These are phyloP conservation scores for Neonectria hederae DNA, from an alignment of 2,329 filamentous ascomycete species.

Conservation along the genomic window DNA sequence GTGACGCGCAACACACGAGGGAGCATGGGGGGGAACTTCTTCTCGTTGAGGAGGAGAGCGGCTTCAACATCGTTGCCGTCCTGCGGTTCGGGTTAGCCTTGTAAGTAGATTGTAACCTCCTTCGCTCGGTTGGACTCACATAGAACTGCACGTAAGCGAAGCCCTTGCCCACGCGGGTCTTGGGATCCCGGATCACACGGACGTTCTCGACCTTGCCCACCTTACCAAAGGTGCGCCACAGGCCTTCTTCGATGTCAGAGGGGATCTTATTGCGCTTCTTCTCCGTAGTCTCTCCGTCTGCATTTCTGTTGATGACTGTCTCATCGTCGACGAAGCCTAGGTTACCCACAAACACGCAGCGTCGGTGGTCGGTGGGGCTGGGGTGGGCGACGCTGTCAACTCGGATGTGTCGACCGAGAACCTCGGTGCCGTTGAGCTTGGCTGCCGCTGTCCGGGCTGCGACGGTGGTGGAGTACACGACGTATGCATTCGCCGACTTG, in stretches of 20 bases:
- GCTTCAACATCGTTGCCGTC: constrained; percentile 89
- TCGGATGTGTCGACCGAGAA: constrained; percentile 88
- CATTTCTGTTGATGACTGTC: constrained; percentile 71
- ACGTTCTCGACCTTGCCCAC: constrained; percentile 89
- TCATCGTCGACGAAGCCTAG: constrained; percentile 96
- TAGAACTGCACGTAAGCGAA: constrained; percentile 98
- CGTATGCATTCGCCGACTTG: constrained; percentile 93
- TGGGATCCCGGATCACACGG: constrained; percentile 86
- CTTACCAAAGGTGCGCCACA: constrained; percentile 83
- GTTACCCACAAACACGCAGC: constrained; percentile 96
- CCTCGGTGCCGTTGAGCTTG: constrained; percentile 82
- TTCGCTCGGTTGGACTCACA: constrained; percentile 52
- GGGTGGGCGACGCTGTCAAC: constrained; percentile 94
- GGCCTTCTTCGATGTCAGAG: constrained; percentile 89
- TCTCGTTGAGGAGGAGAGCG: constrained; percentile 87
- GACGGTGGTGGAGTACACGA: constrained; percentile 79
- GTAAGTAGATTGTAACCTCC: not conserved
- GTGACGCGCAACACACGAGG: constrained; percentile 86
- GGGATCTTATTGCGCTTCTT: constrained; percentile 80
- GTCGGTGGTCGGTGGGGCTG: constrained; percentile 80
- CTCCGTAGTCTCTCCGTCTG: constrained; percentile 72
- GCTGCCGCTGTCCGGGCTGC: constrained; percentile 81
- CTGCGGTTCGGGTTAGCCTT: constrained; percentile 47
- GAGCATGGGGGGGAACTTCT: constrained; percentile 95
- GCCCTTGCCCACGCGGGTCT: constrained; percentile 93